Evolutionary conservation across 306 rosid genomes (phyloP).

Genomic region (Rubus idaeus): DNA sequence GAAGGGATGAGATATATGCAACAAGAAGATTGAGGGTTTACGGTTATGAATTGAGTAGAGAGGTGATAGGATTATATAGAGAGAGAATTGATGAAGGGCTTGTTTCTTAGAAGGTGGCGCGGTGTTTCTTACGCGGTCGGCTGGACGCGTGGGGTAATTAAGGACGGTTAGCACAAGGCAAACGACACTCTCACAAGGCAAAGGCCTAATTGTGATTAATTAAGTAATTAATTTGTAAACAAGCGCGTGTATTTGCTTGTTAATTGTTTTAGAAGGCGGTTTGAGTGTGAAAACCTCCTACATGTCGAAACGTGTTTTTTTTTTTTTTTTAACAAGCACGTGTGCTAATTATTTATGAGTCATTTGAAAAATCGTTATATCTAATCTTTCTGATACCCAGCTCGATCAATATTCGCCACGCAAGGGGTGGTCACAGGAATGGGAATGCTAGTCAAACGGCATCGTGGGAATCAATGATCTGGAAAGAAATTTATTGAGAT

Average conservation of each 20-base stretch:
- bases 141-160: not conserved
- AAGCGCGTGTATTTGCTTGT: not conserved
- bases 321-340: too few relatives aligned
- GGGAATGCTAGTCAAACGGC: too few relatives aligned
- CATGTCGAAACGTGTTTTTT: too few relatives aligned
- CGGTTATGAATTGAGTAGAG: not conserved
- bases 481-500: too few relatives aligned
- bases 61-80: not conserved
- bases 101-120: conserved; percentile 7
- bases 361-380: too few relatives aligned
- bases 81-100: not conserved
- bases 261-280: too few relatives aligned
- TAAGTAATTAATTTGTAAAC: not conserved
- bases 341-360: too few relatives aligned
- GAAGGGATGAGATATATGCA: not conserved
- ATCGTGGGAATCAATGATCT: too few relatives aligned
- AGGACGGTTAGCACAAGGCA: not conserved
- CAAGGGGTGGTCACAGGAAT: too few relatives aligned
- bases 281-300: too few relatives aligned
- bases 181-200: not conserved
- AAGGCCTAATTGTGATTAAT: not conserved
- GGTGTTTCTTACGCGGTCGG: not conserved
- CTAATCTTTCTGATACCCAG: too few relatives aligned
- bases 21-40: not conserved
- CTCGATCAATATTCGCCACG: too few relatives aligned